phyloP scores from a whole-genome alignment of 192 early-diverging fungal species.

The Coemansia sp. region DNA sequence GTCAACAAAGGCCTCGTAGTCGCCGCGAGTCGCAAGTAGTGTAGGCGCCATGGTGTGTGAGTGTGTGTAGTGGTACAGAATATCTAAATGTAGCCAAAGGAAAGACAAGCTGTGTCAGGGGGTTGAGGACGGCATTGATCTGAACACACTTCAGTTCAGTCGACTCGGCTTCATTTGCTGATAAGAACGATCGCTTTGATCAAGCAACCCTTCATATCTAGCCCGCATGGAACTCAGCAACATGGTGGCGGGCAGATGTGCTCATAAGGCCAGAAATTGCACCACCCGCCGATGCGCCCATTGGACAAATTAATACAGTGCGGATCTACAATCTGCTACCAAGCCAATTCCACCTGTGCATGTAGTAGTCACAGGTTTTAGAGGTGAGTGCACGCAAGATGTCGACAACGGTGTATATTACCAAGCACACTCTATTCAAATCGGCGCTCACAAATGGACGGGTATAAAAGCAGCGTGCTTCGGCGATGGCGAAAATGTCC shows the following conservation, averaged over 20 bases:
- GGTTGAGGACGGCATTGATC: no score
- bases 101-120: not conserved
- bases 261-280: conserved; percentile 7
- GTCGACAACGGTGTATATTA: not conserved
- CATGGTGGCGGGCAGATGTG: conserved; percentile 1
- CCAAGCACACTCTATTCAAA: not conserved
- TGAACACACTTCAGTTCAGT: no score
- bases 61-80: not conserved
- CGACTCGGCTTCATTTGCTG: not conserved
- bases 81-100: not conserved
- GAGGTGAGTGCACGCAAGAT: not conserved
- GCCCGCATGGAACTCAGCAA: not conserved
- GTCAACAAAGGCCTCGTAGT: conserved; percentile 65
- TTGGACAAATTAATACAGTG: conserved; percentile 13
- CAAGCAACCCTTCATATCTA: not conserved
- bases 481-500: not conserved
- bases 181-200: not conserved
- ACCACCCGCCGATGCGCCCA: not conserved
- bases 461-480: not conserved
- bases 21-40: conserved; percentile 23
- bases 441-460: not conserved
- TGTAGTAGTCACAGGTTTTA: conserved; percentile 10
- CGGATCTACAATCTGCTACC: conserved; percentile 1
- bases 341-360: conserved; percentile 24
- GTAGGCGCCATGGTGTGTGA: conserved; percentile 15